Conservation (phyloP, 352 stramenopile genomes). For the Phytophthora hibernalis region DNA sequence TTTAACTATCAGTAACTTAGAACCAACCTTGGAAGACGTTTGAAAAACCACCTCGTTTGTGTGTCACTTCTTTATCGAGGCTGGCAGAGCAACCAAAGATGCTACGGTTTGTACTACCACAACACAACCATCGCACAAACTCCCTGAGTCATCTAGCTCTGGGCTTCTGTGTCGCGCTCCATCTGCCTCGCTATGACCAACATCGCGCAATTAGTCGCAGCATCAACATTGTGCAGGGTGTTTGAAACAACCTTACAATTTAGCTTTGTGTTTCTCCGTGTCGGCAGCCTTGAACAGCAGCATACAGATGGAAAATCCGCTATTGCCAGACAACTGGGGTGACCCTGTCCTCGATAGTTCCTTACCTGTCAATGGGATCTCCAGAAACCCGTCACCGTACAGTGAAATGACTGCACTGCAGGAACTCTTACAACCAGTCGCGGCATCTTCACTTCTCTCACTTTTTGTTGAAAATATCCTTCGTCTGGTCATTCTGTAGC, state of each 20-base stretch:
- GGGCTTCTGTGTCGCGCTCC: constrained; percentile 56
- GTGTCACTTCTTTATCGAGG: constrained; percentile 3
- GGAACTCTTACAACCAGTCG: neutral
- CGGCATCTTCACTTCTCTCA: neutral
- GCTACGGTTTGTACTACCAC: constrained; percentile 56
- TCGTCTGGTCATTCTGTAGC: neutral
- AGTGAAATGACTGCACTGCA: constrained; percentile 42
- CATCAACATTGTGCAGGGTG: neutral
- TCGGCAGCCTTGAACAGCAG: constrained; percentile 60
- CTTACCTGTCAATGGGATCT: constrained; percentile 33
- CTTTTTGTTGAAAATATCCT: neutral
- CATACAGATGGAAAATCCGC: constrained; percentile 46
- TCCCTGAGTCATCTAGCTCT: constrained; percentile 61
- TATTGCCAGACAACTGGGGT: constrained; percentile 12
- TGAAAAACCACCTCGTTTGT: constrained; percentile 7
- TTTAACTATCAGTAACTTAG: neutral
- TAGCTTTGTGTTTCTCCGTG: constrained; percentile 34
- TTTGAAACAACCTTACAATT: constrained; percentile 28
- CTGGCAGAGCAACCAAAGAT: constrained; percentile 61
- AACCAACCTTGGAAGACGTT: constrained; percentile 17
- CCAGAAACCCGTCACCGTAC: constrained; percentile 62
- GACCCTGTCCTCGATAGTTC: neutral
- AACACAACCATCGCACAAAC: constrained; percentile 73
- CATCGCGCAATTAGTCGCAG: neutral
- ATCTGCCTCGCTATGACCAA: constrained; percentile 25